Conservation (phyloP, 495 filamentous ascomycete species). For the Neurospora intermedia region DNA sequence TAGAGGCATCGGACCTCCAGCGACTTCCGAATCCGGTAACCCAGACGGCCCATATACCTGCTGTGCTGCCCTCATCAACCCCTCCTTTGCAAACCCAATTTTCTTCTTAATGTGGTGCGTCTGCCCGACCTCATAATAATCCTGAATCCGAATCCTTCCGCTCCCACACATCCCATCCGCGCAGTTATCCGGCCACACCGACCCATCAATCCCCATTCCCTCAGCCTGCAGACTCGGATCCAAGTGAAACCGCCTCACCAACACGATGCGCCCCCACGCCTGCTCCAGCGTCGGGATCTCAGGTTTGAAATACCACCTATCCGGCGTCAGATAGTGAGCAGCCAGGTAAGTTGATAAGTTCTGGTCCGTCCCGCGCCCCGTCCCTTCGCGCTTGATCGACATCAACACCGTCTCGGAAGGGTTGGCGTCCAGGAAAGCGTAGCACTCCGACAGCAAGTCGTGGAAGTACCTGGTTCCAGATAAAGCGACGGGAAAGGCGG, state of each 20-base stretch:
- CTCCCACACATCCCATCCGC: slow-evolving; percentile 60
- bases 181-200: slow-evolving; percentile 82
- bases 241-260: slow-evolving; percentile 70
- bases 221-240: slow-evolving; percentile 44
- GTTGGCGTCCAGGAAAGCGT: slow-evolving; percentile 65
- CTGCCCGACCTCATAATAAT: slow-evolving; percentile 85
- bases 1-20: slow-evolving; percentile 45
- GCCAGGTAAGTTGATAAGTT: slow-evolving; percentile 62
- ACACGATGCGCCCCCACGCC: slow-evolving; percentile 70
- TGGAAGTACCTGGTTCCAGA: slow-evolving; percentile 57
- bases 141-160: slow-evolving; percentile 74
- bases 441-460: slow-evolving; percentile 54
- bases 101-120: slow-evolving; percentile 69
- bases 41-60: slow-evolving; percentile 14
- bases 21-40: neutral
- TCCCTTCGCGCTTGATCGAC: slow-evolving; percentile 83
- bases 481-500: slow-evolving; percentile 36
- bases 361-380: slow-evolving; percentile 67
- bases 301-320: slow-evolving; percentile 68
- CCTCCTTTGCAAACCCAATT: slow-evolving; percentile 58
- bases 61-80: slow-evolving; percentile 61
- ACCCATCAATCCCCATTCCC: slow-evolving; percentile 76
- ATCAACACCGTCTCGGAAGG: slow-evolving; percentile 77
- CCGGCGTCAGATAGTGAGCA: slow-evolving; percentile 55
- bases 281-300: slow-evolving; percentile 75